Conservation (phyloP, 225 moss, liverwort and hornwort species). For the Marchantia paleacea region DNA sequence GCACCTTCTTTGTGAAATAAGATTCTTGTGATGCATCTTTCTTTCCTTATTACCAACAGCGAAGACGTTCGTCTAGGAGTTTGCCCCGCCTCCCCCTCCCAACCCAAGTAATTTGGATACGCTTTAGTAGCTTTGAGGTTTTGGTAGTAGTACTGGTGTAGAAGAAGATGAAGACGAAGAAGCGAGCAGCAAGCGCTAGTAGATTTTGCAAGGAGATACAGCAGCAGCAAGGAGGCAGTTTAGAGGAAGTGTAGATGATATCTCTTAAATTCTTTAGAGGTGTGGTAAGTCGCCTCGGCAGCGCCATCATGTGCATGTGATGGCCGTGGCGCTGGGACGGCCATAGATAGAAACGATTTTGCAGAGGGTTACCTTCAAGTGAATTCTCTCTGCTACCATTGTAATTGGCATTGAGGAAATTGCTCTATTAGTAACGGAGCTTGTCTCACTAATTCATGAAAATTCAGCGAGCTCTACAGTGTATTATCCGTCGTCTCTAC, state of each 20-base stretch:
- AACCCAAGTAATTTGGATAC: neutral
- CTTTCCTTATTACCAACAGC: neutral
- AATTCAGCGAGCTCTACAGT: neutral
- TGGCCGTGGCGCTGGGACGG: neutral
- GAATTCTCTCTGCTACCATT: conserved; percentile 7
- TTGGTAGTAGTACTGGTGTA: neutral
- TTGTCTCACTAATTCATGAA: neutral
- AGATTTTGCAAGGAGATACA: conserved; percentile 5
- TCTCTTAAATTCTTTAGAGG: conserved; percentile 2
- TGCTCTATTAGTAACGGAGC: neutral
- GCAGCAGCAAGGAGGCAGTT: neutral
- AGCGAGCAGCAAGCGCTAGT: neutral
- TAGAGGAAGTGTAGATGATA: neutral
- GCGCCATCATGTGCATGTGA: neutral
- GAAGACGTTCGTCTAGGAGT: neutral
- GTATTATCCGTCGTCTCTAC: neutral
- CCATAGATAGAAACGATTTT: neutral
- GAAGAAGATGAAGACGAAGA: neutral
- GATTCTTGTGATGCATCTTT: conserved; percentile 42
- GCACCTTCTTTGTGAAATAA: conserved; percentile 59
- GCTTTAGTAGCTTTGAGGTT: neutral
- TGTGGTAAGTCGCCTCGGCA: neutral
- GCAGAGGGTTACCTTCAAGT: neutral
- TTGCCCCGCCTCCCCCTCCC: too few species aligned
- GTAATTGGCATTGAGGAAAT: conserved; percentile 5